These are phyloP conservation scores for Lomentospora prolificans DNA, from an alignment of 2,329 filamentous ascomycete species.

Conservation along the genomic window DNA sequence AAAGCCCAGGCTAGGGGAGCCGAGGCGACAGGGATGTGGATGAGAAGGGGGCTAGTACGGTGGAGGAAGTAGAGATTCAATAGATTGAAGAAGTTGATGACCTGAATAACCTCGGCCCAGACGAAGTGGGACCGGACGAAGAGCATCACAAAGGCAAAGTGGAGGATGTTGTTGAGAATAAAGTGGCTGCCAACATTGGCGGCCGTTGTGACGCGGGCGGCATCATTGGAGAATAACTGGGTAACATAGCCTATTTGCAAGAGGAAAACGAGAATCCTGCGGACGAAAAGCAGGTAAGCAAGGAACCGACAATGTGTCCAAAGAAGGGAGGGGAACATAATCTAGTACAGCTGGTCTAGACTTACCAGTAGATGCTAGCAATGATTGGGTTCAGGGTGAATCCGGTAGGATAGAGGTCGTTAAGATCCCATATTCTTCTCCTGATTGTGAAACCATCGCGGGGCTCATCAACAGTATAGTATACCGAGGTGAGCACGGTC, in stretches of 20 bases:
- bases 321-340: background rate
- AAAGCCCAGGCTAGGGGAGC: constrained; percentile 78
- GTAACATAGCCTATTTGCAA: constrained; percentile 67
- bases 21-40: constrained; percentile 66
- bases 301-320: background rate
- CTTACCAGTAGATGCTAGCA: constrained; percentile 65
- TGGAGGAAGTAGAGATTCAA: constrained; percentile 72
- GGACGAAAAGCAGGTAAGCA: background rate
- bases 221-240: constrained; percentile 62
- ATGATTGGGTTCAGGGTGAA: constrained; percentile 64
- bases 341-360: background rate
- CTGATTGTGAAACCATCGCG: constrained; percentile 49
- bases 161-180: constrained; percentile 74
- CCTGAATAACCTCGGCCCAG: constrained; percentile 64
- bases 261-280: constrained; percentile 62
- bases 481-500: constrained; percentile 60
- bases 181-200: constrained; percentile 76
- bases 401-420: constrained; percentile 54
- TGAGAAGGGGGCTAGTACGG: constrained; percentile 58
- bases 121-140: constrained; percentile 69
- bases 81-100: constrained; percentile 77
- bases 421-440: constrained; percentile 67
- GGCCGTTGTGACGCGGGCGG: constrained; percentile 58
- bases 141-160: constrained; percentile 73
- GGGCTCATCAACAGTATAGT: constrained; percentile 60